Base-by-base conservation (phyloP, 352 stramenopile genomes). In the Phytophthora cajani region DNA sequence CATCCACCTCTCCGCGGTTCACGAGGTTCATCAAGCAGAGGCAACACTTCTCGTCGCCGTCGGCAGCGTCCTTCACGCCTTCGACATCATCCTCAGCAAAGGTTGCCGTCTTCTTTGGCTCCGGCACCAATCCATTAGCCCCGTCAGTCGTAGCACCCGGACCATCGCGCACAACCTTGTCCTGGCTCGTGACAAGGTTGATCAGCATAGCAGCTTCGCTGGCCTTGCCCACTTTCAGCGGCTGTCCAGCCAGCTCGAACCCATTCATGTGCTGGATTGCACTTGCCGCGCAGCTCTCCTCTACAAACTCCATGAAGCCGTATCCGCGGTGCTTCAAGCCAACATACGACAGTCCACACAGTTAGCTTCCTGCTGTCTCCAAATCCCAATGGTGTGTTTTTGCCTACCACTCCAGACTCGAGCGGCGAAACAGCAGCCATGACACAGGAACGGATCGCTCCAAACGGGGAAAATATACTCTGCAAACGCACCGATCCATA, bases 221-320 rank as follows among this genome's bases (percentile, higher is more conserved):
- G 30, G 87, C 87, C 64, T 94, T 94, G 64, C 87, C 87, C 5
- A 94, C 85, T 67, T 91, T 88, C 12, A 94, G 85, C 19, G 85
- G 73, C 51, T 92, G 83, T 11, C 87, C 87, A 36, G 87, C 87
- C 17, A 94, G 63, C 30, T 94, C 87, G 59, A 94, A 94, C 25
- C 82, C 83, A 62, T 94, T 87, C 87, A 94, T 94, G 58, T 94
- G 87, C 71, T 94, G 84, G 47, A 94, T 92, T 16, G 87, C 87
- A 65, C 78, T 94, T 56, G 51, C 47, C 12, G 87, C 87, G 14
- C 72, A 88, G 12, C 53, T 75, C 46, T 92, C 85, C 44, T 92
- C 80, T 0, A 79, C 58, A 63, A 92, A 94, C 60, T 91, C 80
- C 54, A 94, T 76, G 46, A 94, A 94, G 2, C 87, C 87, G 56